Conservation (phyloP, 176 grass and related monocot genomes). For the Stipa capillata region DNA sequence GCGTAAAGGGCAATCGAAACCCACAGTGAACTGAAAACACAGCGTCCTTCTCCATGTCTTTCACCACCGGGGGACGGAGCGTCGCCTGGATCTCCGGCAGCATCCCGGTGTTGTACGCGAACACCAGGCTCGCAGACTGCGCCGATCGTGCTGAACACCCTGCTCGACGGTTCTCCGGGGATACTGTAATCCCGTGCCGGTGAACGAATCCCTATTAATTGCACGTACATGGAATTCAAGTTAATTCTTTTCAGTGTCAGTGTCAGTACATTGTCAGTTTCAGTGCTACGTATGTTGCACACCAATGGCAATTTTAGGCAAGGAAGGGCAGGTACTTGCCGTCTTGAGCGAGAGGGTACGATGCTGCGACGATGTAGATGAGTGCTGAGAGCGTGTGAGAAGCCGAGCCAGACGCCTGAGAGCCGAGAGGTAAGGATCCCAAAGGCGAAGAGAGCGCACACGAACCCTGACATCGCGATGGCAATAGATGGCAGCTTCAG, state of each 20-base stretch:
- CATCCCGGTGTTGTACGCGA: slow-evolving; percentile 80
- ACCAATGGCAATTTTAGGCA: too few relatives aligned
- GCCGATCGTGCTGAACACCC: slow-evolving; percentile 49
- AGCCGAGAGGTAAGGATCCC: slow-evolving; percentile 72
- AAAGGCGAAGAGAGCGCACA: slow-evolving; percentile 71
- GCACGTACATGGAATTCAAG: too few relatives aligned
- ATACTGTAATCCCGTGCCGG: slow-evolving; percentile 53
- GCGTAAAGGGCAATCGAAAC: slow-evolving; percentile 37
- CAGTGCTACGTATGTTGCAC: too few relatives aligned
- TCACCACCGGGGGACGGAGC: slow-evolving; percentile 42
- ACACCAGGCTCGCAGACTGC: slow-evolving; percentile 51
- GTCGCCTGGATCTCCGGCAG: slow-evolving; percentile 79
- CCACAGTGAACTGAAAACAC: slow-evolving; percentile 61
- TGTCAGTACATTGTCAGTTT: too few relatives aligned
- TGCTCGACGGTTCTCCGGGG: slow-evolving; percentile 21
- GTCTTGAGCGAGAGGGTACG: slow-evolving; percentile 42
- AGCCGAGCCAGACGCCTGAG: slow-evolving; percentile 59
- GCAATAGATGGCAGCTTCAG: slow-evolving; percentile 74
- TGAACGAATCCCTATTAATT: slow-evolving; percentile 29
- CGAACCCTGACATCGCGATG: slow-evolving; percentile 46
- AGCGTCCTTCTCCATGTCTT: slow-evolving; percentile 69
- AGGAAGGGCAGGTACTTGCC: too few relatives aligned
- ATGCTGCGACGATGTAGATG: slow-evolving; percentile 45
- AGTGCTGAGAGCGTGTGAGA: slow-evolving; percentile 62
- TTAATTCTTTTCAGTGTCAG: too few relatives aligned